These are phyloP conservation scores for Solanum aculeatissimum DNA, from an alignment of 305 asterid genomes.

Conservation along the genomic window DNA sequence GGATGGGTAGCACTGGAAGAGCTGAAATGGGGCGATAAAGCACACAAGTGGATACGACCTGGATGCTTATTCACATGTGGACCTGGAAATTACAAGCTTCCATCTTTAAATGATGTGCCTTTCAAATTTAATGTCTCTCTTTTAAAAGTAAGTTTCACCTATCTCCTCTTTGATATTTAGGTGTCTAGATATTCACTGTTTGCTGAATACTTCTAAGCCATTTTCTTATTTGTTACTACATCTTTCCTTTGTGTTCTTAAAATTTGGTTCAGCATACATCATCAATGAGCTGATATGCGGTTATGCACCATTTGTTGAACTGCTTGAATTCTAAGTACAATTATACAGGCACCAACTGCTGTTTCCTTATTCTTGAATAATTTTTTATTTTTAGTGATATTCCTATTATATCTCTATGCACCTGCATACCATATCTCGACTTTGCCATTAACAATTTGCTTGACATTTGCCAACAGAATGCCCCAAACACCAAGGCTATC, in stretches of 20 bases:
- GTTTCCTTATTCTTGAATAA: background rate
- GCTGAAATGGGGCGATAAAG: conserved; percentile 90
- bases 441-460: background rate
- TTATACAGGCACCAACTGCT: background rate
- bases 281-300: background rate
- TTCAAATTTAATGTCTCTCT: conserved; percentile 71
- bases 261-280: background rate
- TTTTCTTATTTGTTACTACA: background rate
- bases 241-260: background rate
- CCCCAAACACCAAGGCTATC: conserved; percentile 71
- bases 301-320: background rate
- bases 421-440: background rate
- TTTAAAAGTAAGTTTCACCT: conserved; percentile 48
- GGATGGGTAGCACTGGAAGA: conserved; percentile 98
- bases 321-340: background rate
- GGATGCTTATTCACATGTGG: conserved; percentile 74
- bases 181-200: background rate
- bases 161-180: background rate
- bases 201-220: background rate
- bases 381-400: background rate
- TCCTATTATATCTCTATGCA: background rate
- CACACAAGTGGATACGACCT: conserved; percentile 77
- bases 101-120: conserved; percentile 80
- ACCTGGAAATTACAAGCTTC: conserved; percentile 89
- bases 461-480: conserved; percentile 34